Base-by-base conservation (phyloP, 495 filamentous ascomycete species). In the Lepidopterella palustris region DNA sequence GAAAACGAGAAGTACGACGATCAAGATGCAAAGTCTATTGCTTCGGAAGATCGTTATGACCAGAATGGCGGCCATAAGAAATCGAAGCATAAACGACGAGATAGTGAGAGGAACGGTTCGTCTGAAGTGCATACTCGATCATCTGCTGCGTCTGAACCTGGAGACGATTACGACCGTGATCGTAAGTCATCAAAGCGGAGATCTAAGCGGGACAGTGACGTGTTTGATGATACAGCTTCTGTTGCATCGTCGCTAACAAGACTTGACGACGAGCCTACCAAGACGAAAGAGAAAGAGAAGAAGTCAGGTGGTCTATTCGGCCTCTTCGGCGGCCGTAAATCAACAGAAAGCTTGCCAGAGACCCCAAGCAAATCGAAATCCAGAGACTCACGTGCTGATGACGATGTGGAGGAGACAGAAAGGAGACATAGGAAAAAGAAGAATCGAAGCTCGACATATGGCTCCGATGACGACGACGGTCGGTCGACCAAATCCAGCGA, bases 231-330 rank as follows among this genome's bases (percentile, higher is more conserved):
- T 53, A 62, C 59, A 45, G 62, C 55, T 0, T 73, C 72, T 23
- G 59, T 65, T 4, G 58, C 58, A 0, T 74, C 73, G 5, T 63
- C 68, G 11, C 61, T 69, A 25, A 61, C 69, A 4, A 52, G 64
- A 5, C 64, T 68, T 39, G 67, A 69, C 31, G 70, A 70, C 5
- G 66, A 69, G 18, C 52, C 60, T 8, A 42, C 60, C 18, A 47
- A 57, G 51, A 42, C 64, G 5, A 65, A 65, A 55, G 63, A 62
- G 5, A 74, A 71, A 45, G 70, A 71, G 52, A 71, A 71, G 29
- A 72, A 72, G 58, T 73, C 71, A 32, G 64, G 72, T 25, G 72
- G 72, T 15, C 26, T 74, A 6, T 74, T 74, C 45, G 70, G 71
- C 3, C 42, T 66, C 10, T 67, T 73, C 29, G 68, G 66, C 29